Evolutionary conservation across 169 alveolate genomes (phyloP), one percentile per base, ranked within the genome.

Genomic region (Theileria orientalis): DNA sequence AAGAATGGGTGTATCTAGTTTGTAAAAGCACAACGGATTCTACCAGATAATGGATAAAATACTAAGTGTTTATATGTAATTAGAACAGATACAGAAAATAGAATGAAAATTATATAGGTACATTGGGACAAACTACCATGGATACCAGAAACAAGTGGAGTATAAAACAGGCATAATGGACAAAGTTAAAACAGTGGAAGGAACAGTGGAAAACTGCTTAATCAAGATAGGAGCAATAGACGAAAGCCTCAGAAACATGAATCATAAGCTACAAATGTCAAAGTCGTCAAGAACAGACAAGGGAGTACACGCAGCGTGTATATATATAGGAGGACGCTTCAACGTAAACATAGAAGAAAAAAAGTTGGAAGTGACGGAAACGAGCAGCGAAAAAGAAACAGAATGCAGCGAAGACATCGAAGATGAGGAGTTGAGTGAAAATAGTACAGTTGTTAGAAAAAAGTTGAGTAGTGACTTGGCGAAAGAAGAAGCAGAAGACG

Each of bases 241-340:
- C 32, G 83, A 74, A 9, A 6, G 32, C 29, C 70, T 64, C 35
- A 30, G 74, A 40, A 76, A 74, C 37, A 37, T 69, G 30, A 44
- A 66, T 27, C 75, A 70, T 63, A 87, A 83, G 52, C 80, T 84
- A 13, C 90, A 74, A 27, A 73, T 89, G 86, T 85, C 96, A 3
- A 84, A 94, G 59, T 93, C 93, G 1, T 94, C 95, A n/a, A 70
- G 96, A 32, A 93, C 96, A 16, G 96, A 93, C 69, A 83, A 87
- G 63, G 96, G 96, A n/a, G 96, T 93, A 0, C 95, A 91, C 47
- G 95, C 95, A 2, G 87, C 86, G 1, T 91, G 91, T 74, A 85
- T 85, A 37, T 83, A 75, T 27, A 76, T 91, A 30, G 90, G 90
- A 1, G 84, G 89, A 23, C 78, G 90, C 25, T 74, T 88, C 66